Base-by-base conservation (phyloP, 805 yeast genomes). In the Candida pini region DNA sequence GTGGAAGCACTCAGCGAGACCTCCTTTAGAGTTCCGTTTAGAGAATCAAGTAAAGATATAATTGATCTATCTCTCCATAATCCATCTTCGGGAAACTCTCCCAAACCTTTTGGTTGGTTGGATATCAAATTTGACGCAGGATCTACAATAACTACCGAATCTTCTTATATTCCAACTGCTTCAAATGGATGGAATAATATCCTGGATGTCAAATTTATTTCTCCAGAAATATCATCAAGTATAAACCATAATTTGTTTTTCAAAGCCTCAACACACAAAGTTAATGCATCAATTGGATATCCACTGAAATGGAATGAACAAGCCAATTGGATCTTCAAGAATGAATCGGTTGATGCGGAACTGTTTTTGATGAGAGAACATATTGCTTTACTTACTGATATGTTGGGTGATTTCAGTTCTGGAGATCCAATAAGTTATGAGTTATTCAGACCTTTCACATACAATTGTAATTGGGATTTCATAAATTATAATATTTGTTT, bases 81-180 rank as follows among this genome's bases (percentile, higher is more conserved):
- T 9, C 16, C 47, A 6, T 9, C 35, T 5, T 14, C 33, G 5
- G 23, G 27, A 7, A 47, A 43, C 13, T 52, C 65, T 2, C n/a
- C n/a, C n/a, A 64, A 92, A 31, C 82, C 95, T 1, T 92, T 82
- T 63, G 97, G 96, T 0, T 92, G 98, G 98, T 41, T 92, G 3
- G 97, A 90, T 49, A 35, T 87, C 14, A 80, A 78, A 40, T 59
- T 79, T 27, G 68, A 66, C 3, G 62, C 64, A 13, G 76, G 70
- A 0, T 72, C 95, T 0, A 64, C 66, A 0, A 48, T 81, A 1
- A 50, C 65, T 3, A 54, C 64, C 9, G 63, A 60, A 13, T 59
- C 71, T 1, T 75, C 82, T 0, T 66, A 75, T 41, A 59, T 76
- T 6, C 75, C 92, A 1, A 61, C 72, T 0, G 41, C 43, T 5